Conservation (phyloP, 257 asterid species). For the Dorcoceras hygrometricum region DNA sequence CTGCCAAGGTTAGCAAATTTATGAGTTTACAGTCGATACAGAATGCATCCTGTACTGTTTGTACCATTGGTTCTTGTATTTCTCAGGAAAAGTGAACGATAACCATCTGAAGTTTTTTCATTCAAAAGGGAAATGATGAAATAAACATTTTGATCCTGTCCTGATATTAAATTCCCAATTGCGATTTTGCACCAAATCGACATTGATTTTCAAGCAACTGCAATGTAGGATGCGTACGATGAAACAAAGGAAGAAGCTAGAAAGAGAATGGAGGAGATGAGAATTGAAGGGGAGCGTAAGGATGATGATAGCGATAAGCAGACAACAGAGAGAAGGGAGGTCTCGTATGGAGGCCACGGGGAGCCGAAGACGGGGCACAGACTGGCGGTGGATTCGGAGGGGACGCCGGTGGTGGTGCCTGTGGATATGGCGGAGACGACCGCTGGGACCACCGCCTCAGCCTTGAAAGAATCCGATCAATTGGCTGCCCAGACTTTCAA, state of each 20-base stretch:
- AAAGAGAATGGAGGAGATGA: constrained; percentile 57
- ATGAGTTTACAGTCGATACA: constrained; percentile 5
- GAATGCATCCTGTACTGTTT: not conserved
- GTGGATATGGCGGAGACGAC: constrained; percentile 42
- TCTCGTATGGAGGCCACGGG: constrained; percentile 27
- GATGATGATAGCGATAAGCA: constrained; percentile 29
- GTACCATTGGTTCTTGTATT: not conserved
- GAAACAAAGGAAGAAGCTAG: constrained; percentile 49
- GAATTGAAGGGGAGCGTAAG: constrained; percentile 30
- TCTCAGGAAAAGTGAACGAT: not conserved
- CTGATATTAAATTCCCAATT: too few species aligned
- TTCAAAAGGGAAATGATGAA: not conserved
- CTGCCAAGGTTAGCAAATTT: constrained; percentile 62
- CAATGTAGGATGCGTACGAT: constrained; percentile 42
- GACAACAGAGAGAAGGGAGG: constrained; percentile 22
- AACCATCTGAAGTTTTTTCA: too few species aligned
- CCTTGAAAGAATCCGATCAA: constrained; percentile 45
- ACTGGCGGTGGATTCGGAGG: constrained; percentile 38
- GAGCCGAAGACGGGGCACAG: constrained; percentile 31
- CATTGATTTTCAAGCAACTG: not conserved
- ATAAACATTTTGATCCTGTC: not conserved
- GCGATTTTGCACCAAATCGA: not conserved
- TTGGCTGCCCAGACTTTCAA: constrained; percentile 51
- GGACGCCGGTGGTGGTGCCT: constrained; percentile 37
- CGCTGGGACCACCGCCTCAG: constrained; percentile 28